Percentiles rank a stretch among this genome's conserved stretches.
Evolutionary conservation across 495 filamentous ascomycete species (phyloP).

Genomic region (Aspergillus incahuasiensis): DNA sequence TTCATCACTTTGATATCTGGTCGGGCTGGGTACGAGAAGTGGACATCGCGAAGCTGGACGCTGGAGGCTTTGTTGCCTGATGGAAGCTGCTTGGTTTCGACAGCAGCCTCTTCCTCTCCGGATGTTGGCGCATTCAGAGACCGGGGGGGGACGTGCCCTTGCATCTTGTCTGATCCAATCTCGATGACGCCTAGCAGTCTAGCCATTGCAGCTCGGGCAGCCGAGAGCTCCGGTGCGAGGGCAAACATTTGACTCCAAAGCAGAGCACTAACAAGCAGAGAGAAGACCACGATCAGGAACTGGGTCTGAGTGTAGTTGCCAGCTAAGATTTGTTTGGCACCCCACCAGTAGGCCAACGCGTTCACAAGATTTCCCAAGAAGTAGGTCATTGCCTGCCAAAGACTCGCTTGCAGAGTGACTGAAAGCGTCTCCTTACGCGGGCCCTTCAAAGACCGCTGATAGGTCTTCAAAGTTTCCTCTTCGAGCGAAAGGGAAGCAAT

Average conservation of each 20-base stretch:
- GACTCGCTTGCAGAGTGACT: conserved; percentile 43
- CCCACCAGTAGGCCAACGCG: conserved; percentile 67
- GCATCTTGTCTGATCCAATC: conserved; percentile 33
- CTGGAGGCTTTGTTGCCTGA: conserved; percentile 32
- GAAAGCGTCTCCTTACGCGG: conserved; percentile 46
- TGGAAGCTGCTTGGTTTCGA: conserved; percentile 18
- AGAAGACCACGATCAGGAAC: conserved; percentile 62
- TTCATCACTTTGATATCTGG: conserved; percentile 48
- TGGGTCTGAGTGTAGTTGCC: conserved; percentile 54
- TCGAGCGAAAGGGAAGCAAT: conserved; percentile 50
- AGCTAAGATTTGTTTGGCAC: conserved; percentile 53
- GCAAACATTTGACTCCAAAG: conserved; percentile 64
- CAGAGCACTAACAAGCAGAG: conserved; percentile 54
- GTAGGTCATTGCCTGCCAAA: conserved; percentile 52
- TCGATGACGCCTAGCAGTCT: conserved; percentile 49
- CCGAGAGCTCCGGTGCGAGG: conserved; percentile 57
- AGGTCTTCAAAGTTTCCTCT: conserved; percentile 20
- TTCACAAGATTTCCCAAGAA: conserved; percentile 52
- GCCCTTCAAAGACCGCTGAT: conserved; percentile 35
- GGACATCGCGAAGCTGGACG: conserved; percentile 33
- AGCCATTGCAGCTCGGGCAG: conserved; percentile 43
- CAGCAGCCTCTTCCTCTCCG: conserved; percentile 13
- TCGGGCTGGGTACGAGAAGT: conserved; percentile 58
- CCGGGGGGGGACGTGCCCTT: conserved; percentile 14
- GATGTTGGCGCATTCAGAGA: not conserved